Conservation (phyloP, 164 flowering plant genomes). For the Hamamelis virginiana region DNA sequence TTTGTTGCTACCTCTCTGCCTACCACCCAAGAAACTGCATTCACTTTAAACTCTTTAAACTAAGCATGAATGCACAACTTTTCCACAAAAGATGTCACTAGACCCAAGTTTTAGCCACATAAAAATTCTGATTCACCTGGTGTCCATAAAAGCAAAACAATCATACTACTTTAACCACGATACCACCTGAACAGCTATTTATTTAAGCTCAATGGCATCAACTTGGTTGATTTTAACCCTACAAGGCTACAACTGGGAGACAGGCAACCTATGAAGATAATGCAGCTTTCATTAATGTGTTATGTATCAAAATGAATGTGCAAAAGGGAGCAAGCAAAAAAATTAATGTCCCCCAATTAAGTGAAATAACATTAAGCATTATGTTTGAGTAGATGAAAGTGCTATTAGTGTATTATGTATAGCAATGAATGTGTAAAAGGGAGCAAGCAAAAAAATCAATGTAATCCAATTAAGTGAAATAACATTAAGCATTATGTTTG, state of each 20-base stretch:
- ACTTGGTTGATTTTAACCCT: no score
- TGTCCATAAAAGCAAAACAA: neutral
- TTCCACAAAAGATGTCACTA: no score
- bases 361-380: neutral
- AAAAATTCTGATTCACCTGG: neutral
- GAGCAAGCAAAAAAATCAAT: neutral
- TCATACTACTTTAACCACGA: neutral
- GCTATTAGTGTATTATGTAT: no score
- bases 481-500: neutral
- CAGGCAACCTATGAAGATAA: no score
- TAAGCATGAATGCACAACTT: no score
- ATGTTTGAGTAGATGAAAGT: neutral
- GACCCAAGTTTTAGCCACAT: neutral
- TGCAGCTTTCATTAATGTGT: neutral
- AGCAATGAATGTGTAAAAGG: constrained; percentile 1
- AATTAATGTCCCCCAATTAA: neutral
- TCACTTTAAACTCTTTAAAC: no score
- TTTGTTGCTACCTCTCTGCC: no score
- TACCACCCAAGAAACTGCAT: no score
- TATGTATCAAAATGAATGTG: no score
- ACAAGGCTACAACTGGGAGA: no score
- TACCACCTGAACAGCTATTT: neutral
- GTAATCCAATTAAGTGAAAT: neutral
- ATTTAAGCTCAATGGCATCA: no score
- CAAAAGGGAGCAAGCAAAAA: neutral